Evolutionary conservation across 2,329 filamentous ascomycete species (phyloP).

Genomic region (Fusarium zealandicum): DNA sequence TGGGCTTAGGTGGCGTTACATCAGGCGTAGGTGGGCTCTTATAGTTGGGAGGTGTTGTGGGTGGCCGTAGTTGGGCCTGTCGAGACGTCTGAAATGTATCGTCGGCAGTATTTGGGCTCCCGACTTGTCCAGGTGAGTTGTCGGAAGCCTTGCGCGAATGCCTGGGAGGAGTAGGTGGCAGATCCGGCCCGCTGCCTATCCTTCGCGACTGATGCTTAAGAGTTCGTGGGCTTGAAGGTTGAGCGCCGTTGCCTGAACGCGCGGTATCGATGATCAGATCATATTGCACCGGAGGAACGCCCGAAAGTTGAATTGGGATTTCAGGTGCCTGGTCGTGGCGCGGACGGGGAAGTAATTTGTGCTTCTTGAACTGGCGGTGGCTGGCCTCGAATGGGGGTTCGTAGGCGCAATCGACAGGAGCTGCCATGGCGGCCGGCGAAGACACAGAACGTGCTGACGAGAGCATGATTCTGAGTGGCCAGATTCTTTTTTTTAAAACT

Average conservation of each 20-base stretch:
- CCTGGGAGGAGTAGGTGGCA: constrained; percentile 69
- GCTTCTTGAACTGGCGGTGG: constrained; percentile 54
- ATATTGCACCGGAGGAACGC: constrained; percentile 29
- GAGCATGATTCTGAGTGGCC: constrained; percentile 38
- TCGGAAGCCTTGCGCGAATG: constrained; percentile 66
- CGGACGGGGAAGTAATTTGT: constrained; percentile 54
- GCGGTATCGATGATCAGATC: constrained; percentile 43
- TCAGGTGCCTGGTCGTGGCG: constrained; percentile 38
- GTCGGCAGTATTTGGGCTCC: constrained; percentile 51
- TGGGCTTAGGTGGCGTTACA: constrained; percentile 71
- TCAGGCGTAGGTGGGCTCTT: constrained; percentile 77
- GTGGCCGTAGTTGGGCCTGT: constrained; percentile 50
- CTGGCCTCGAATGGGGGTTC: constrained; percentile 39
- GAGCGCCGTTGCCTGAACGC: constrained; percentile 40
- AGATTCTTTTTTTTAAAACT: constrained; percentile 19
- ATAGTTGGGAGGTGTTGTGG: constrained; percentile 69
- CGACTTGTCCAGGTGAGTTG: constrained; percentile 53
- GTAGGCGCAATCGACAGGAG: constrained; percentile 41
- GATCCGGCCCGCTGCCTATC: constrained; percentile 55
- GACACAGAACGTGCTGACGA: constrained; percentile 38
- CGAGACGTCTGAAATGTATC: constrained; percentile 50
- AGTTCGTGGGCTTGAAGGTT: constrained; percentile 49
- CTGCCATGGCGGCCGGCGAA: constrained; percentile 46
- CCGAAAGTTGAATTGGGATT: constrained; percentile 35
- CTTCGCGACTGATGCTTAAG: constrained; percentile 53